These are phyloP conservation scores for Porpolomopsis calyptriformis DNA, from an alignment of 768 basidiomycete genomes.

Conservation along the genomic window DNA sequence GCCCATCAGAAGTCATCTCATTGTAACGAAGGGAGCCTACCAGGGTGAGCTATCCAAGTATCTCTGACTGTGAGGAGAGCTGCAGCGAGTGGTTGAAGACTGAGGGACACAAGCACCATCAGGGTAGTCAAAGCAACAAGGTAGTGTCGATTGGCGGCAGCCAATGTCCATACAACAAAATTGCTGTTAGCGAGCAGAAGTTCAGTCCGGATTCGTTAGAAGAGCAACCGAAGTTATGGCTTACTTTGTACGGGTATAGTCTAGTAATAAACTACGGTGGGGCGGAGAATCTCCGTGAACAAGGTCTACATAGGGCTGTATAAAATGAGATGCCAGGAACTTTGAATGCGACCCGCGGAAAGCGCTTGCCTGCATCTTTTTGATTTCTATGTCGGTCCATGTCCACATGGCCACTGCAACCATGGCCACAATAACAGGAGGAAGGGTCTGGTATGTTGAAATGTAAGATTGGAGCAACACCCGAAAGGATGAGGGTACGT, in stretches of 20 bases:
- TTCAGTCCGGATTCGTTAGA: too few relatives aligned
- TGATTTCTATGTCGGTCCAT: slow-evolving; percentile 49
- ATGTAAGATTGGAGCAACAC: background rate
- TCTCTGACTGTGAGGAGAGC: slow-evolving; percentile 39
- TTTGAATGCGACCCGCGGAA: background rate
- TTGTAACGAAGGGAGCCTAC: slow-evolving; percentile 15
- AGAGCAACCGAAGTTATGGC: slow-evolving; percentile 5
- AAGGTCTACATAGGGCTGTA: slow-evolving; percentile 47
- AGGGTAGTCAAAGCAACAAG: slow-evolving; percentile 39
- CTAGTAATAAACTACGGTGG: slow-evolving; percentile 40
- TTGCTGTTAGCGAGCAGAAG: too few relatives aligned
- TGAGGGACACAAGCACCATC: slow-evolving; percentile 36
- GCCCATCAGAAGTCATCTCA: slow-evolving; percentile 1
- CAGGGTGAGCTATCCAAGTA: slow-evolving; percentile 32
- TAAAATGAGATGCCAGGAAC: background rate
- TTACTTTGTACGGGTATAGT: slow-evolving; percentile 45
- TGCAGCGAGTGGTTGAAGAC: slow-evolving; percentile 43
- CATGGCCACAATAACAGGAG: slow-evolving; percentile 41
- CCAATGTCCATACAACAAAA: slow-evolving; percentile 36
- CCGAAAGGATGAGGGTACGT: slow-evolving; percentile 14
- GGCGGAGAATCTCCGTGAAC: slow-evolving; percentile 45
- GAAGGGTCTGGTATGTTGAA: slow-evolving; percentile 31
- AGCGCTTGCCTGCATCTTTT: slow-evolving; percentile 39
- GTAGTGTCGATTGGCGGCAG: slow-evolving; percentile 37
- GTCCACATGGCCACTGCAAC: slow-evolving; percentile 40